Conservation (phyloP, 225 moss, liverwort and hornwort species). For the Sphagnum contortum region DNA sequence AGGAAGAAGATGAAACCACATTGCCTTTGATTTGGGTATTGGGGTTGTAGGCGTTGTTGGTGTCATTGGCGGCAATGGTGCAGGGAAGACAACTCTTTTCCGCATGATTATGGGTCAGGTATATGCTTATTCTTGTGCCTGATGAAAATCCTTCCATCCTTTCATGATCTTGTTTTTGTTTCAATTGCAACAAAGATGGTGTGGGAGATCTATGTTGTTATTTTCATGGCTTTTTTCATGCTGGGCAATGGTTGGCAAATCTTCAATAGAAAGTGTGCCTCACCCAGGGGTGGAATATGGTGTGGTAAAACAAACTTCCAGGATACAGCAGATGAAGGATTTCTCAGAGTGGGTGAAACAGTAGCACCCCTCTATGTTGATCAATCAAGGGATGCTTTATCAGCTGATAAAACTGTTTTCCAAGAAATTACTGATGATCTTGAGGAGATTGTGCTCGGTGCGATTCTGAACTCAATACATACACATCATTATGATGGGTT, state of each 20-base stretch:
- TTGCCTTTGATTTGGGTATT: background rate
- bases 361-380: conserved; percentile 92
- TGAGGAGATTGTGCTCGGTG: conserved; percentile 74
- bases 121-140: background rate
- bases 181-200: too few relatives aligned
- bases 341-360: conserved; percentile 77
- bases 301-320: conserved; percentile 9
- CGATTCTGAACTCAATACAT: background rate
- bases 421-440: conserved; percentile 81
- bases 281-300: too few relatives aligned
- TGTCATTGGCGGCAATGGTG: conserved; percentile 91
- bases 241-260: too few relatives aligned
- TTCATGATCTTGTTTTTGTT: too few relatives aligned
- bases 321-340: conserved; percentile 74
- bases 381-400: conserved; percentile 81
- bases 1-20: too few relatives aligned
- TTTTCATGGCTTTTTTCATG: too few relatives aligned
- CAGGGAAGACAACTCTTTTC: conserved; percentile 95
- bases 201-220: too few relatives aligned
- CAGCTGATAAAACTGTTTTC: conserved; percentile 68
- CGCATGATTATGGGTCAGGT: conserved; percentile 97
- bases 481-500: too few relatives aligned
- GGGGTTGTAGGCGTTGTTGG: conserved; percentile 75
- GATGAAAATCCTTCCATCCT: background rate
- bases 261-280: too few relatives aligned